Conservation (phyloP, 2,329 filamentous ascomycete genomes). For the Botryotinia convoluta region DNA sequence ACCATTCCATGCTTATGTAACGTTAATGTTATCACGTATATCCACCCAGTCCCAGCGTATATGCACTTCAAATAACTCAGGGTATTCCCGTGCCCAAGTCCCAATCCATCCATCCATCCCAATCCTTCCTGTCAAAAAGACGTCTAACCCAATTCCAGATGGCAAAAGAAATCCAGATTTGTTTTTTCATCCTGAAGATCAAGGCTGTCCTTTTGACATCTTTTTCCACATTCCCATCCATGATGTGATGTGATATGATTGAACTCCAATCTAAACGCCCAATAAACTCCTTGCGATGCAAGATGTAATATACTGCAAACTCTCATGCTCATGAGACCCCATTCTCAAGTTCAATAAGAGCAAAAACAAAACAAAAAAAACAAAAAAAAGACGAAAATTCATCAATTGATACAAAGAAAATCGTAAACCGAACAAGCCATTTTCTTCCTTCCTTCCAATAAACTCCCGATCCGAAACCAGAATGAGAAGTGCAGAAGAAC, state of each 20-base stretch:
- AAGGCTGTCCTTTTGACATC: background rate
- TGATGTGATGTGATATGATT: background rate
- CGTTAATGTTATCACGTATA: background rate
- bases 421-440: conserved; percentile 12
- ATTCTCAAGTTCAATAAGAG: background rate
- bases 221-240: conserved; percentile 12
- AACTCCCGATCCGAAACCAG: background rate
- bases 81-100: conserved; percentile 6
- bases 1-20: conserved; percentile 17
- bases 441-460: background rate
- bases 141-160: conserved; percentile 13
- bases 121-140: conserved; percentile 15
- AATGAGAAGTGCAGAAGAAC: background rate
- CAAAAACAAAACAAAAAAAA: background rate
- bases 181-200: conserved; percentile 11
- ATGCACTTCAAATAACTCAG: conserved; percentile 1
- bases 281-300: conserved; percentile 20
- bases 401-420: conserved; percentile 19
- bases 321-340: background rate
- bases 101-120: background rate
- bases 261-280: conserved; percentile 12
- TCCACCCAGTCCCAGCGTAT: background rate
- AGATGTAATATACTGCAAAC: conserved; percentile 1
- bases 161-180: conserved; percentile 15
- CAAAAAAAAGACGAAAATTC: background rate